Evolutionary conservation across 1,139 yeast species (phyloP), one percentile per base, ranked within the genome.

Genomic region (Pichia sp.): DNA sequence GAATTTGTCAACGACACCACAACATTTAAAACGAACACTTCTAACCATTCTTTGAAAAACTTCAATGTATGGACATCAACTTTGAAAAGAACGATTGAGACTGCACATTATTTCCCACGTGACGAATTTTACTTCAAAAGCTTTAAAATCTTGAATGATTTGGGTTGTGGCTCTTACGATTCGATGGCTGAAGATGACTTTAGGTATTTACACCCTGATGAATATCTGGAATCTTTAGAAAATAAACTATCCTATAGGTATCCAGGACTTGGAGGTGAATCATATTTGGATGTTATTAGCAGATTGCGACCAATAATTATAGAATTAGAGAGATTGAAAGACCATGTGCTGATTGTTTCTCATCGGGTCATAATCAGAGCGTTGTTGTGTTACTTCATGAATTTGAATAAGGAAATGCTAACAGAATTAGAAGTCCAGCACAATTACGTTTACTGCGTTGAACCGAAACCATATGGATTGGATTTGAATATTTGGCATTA

Each of bases 391-490:
- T 69, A 69, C 54, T 69, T 67, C 47, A 68, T 69, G 71, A 68
- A 69, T 49, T 59, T 68, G 45, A 62, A 62, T 51, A 67, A 64
- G 53, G 70, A 68, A 50, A 66, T 69, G 71, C 50, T 69, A 48
- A 69, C 72, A 5, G 72, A 69, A 53, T 59, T 69, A 53, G 72
- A 68, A 42, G 68, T 69, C n/a, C 69, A 67, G 45, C 69, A 67
- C 42, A 66, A 67, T 5, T 66, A 51, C 47, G 66, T 69, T 7
- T 69, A 69, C 53, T 69, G 72, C 58, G 58, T 69, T 32, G 72
- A 68, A 57, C 72, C 72, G 30, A 69, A 69, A 57, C 72, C 72
- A 3, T 69, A 69, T 56, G 72, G 72, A 4, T 54, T 69, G 36
- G 71, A 68, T 54, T 60, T 69, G 50, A 67, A 67, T 51, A 66